Evolutionary conservation across 495 filamentous ascomycete species (phyloP), one percentile per base, ranked within the genome.

Genomic region (Xylaria castorea): DNA sequence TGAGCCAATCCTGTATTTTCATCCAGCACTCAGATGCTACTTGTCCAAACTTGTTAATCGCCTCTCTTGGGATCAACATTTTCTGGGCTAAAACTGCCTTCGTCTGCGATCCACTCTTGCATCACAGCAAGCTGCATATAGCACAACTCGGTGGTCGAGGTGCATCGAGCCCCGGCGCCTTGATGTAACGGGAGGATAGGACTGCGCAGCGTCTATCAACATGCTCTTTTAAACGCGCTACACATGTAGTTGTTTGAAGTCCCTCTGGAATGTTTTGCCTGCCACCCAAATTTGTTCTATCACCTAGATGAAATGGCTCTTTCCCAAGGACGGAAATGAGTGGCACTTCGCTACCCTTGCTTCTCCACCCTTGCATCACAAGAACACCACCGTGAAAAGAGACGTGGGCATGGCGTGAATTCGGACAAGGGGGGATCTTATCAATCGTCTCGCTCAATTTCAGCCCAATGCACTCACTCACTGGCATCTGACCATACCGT

Each of bases 111-210:
- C 44, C 46, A 22, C 18, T 36, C 64, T 53, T 51, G 18, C 30
- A 38, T 51, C 44, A 20, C 48, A 25, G 48, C 48, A 57, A 44
- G 18, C 34, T 42, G 65, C 65, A 68, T 66, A 40, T 50, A 32
- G 27, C 46, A 36, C 63, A n/a, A 27, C 42, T 30, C 20, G n/a
- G 14, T 22, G 32, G n/a, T 30, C 30, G 16, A 68, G 27, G 20
- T 55, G 50, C 65, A 44, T 57, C 50, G n/a, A 57, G 20, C 14
- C 27, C 32, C 34, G 32, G 32, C 20, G 36, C 27, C 14, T 55
- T n/a, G 44, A 30, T 38, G 20, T 27, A 34, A 68, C 30, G 5
- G 32, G 30, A 40, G 5, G 32, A 11, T 22, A 2, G 48, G 48
- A 66, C 2, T 20, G 16, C 8, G 11, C 27, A 32, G 42, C 42